These are phyloP conservation scores for Coniochaeta sp. DNA, from an alignment of 2,329 filamentous ascomycete species.

Conservation along the genomic window DNA sequence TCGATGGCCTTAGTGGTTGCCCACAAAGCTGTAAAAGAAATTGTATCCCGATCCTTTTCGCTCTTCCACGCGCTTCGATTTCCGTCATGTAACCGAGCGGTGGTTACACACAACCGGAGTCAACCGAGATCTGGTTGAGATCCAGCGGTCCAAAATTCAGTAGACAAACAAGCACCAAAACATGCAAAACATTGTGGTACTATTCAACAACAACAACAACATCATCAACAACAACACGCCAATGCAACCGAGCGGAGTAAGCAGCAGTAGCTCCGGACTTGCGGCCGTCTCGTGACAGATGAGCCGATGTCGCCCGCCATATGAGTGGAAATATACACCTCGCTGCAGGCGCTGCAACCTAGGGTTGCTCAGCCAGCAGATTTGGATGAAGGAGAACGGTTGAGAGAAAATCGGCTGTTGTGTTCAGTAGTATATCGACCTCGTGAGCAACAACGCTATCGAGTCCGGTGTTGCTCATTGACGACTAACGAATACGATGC, in stretches of 20 bases:
- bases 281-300: neutral
- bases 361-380: neutral
- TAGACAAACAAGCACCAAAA: neutral
- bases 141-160: neutral
- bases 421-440: neutral
- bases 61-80: neutral
- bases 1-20: constrained; percentile 1
- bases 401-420: neutral
- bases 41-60: neutral
- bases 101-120: neutral
- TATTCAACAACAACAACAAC: neutral
- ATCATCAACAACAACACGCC: neutral
- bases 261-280: neutral
- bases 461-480: neutral
- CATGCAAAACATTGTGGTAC: neutral
- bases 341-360: neutral
- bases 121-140: neutral
- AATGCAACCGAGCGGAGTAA: neutral
- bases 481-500: neutral
- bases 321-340: neutral
- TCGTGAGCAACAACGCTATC: neutral
- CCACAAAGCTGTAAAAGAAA: constrained; percentile 3
- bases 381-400: neutral
- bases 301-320: neutral
- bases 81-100: neutral